Evolutionary conservation across 768 basidiomycete species (phyloP), one percentile per base, ranked within the genome.

Genomic region (Sutorius australiensis): DNA sequence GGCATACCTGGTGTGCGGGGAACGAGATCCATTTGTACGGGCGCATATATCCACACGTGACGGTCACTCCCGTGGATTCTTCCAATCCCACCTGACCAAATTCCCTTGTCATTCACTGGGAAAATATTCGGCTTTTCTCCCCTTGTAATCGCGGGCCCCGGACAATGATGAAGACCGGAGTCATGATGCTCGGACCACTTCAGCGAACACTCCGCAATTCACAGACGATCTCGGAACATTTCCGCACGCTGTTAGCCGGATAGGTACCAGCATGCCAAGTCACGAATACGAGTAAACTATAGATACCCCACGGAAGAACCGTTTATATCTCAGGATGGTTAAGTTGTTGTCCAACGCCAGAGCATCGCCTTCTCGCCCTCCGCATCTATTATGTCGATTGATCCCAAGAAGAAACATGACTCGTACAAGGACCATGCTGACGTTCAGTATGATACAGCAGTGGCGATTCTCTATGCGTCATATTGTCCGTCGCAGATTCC

Each of bases 401-500:
- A 47, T 6, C 33, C 17, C 5, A 54, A 65, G 54, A 56, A 65
- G 51, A 59, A 59, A 45, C 39, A 11, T n/a, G 51, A 57, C 3
- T 56, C 51, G 12, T 52, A 42, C 32, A 32, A 51, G 2, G 50
- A 55, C 5, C 42, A 53, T 37, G 31, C 17, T 5, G 14, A 28
- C 60, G 64, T 80, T 34, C 80, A 83, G 61, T 83, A 83, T 62
- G 69, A 72, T 27, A 79, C 79, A 1, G 72, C 81, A 4, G 65
- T 84, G n/a, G 80, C 80, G 0, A 73, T 80, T 27, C 72, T 83
- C 33, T 83, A 77, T 55, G 84, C 73, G 6, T 82, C 82, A 1
- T 84, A 86, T 56, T 80, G 80, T 46, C 84, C 83, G 0, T 78
- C 79, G n/a, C 84, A 86, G 57, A 77, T 65, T 31, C 61, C 60